A percentile compares a stretch with the other conserved stretches of the same genome.
Evolutionary conservation across 2,329 filamentous ascomycete genomes (phyloP).

Genomic region (Cryphonectria japonica): DNA sequence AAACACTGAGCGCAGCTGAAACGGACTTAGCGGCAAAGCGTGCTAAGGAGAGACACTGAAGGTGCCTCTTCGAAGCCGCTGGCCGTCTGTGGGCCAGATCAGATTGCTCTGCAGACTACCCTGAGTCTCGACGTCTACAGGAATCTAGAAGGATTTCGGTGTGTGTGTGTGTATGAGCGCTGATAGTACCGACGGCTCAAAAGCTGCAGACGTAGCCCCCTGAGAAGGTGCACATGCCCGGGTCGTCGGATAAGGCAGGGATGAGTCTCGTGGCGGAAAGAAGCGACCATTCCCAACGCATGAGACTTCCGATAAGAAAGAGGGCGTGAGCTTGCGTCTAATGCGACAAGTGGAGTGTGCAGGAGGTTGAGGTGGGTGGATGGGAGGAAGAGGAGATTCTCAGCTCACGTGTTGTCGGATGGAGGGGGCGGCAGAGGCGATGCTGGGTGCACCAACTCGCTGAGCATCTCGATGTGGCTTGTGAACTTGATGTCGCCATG

Average conservation of each 20-base stretch:
- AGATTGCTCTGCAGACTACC: not conserved
- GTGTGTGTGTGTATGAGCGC: not conserved
- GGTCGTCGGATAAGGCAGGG: conserved; percentile 12
- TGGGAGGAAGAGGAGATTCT: conserved; percentile 11
- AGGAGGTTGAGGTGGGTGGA: too few species aligned
- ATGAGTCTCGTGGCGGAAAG: not conserved
- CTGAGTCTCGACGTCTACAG: not conserved
- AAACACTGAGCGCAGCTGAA: not conserved
- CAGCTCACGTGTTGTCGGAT: conserved; percentile 25
- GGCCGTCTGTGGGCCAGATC: not conserved
- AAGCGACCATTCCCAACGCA: conserved; percentile 7
- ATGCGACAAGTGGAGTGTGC: conserved; percentile 1
- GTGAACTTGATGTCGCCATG: conserved; percentile 40
- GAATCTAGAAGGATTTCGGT: too few species aligned
- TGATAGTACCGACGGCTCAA: not conserved
- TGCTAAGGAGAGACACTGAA: not conserved
- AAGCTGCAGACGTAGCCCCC: conserved; percentile 11
- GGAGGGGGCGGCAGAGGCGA: conserved; percentile 22
- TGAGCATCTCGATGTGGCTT: conserved; percentile 52
- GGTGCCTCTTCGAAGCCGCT: not conserved
- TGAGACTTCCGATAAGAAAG: conserved; percentile 9
- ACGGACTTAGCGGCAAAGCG: not conserved
- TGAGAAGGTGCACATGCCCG: conserved; percentile 16
- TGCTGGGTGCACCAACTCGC: conserved; percentile 40
- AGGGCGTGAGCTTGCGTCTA: conserved; percentile 21